A percentile compares a stretch with the other conserved stretches of the same genome.
Conservation (phyloP, 192 early-diverging fungal species). For the Lunasporangiospora selenospora region DNA sequence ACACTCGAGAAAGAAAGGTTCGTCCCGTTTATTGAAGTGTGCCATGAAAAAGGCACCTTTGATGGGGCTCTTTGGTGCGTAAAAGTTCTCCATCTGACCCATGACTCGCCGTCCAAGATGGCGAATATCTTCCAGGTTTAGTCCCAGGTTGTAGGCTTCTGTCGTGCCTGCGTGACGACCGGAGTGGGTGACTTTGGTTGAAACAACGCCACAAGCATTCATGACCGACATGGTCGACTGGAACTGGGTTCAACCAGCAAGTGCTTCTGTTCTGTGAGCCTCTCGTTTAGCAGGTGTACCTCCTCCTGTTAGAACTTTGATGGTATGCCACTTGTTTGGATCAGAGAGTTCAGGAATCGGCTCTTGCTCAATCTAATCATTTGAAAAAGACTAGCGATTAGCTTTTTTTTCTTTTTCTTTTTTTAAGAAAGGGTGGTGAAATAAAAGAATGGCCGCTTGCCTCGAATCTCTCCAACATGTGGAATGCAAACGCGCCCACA, state of each 20-base stretch:
- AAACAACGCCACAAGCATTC: slow-evolving; percentile 2
- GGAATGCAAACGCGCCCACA: too few relatives aligned
- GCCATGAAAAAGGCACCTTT: background rate
- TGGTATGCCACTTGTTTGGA: too few relatives aligned
- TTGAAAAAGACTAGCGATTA: too few relatives aligned
- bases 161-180: slow-evolving; percentile 11
- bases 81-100: slow-evolving; percentile 5
- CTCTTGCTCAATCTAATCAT: too few relatives aligned
- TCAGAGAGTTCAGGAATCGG: too few relatives aligned
- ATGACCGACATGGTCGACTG: background rate
- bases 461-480: too few relatives aligned
- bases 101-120: slow-evolving; percentile 7
- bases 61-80: background rate
- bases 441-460: too few relatives aligned
- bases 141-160: slow-evolving; percentile 6
- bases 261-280: background rate
- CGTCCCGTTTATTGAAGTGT: background rate
- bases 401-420: too few relatives aligned
- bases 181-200: slow-evolving; percentile 4
- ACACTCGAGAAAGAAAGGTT: slow-evolving; percentile 15
- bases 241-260: background rate
- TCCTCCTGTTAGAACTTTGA: too few relatives aligned
- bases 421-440: too few relatives aligned
- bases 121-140: background rate
- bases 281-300: background rate